These are phyloP conservation scores for Pythium brassicae DNA, from an alignment of 352 stramenopile genomes.

Conservation along the genomic window DNA sequence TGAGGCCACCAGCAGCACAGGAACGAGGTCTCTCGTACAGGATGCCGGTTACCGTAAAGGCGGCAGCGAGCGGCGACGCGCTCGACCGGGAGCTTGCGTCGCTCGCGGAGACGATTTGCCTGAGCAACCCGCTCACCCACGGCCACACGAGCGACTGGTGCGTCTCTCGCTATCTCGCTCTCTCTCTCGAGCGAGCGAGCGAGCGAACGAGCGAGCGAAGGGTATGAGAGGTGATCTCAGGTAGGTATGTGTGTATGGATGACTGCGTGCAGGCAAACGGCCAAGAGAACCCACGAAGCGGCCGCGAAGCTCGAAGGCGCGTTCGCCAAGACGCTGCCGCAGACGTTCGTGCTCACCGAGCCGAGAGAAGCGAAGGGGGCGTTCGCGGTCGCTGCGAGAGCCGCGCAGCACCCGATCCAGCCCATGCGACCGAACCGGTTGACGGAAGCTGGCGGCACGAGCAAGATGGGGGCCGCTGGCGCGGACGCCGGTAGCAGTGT, in stretches of 20 bases:
- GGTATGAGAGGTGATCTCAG: too few species aligned
- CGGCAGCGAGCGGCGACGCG: constrained; percentile 31
- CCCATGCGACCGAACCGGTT: constrained; percentile 39
- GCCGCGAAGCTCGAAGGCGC: constrained; percentile 36
- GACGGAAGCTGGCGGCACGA: constrained; percentile 16
- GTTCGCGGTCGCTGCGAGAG: constrained; percentile 44
- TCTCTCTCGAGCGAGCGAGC: too few species aligned
- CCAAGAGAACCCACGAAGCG: constrained; percentile 29
- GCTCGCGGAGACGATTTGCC: constrained; percentile 63
- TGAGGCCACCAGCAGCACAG: too few species aligned
- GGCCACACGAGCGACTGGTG: constrained; percentile 72
- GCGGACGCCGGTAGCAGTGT: constrained; percentile 1
- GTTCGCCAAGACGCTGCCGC: constrained; percentile 47
- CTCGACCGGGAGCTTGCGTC: constrained; percentile 64
- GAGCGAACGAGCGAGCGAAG: too few species aligned
- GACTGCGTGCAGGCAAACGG: constrained; percentile 40
- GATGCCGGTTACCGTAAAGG: neutral
- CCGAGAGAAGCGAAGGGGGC: constrained; percentile 29
- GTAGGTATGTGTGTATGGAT: neutral
- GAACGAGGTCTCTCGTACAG: too few species aligned
- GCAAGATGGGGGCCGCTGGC: constrained; percentile 21
- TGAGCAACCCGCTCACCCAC: constrained; percentile 79
- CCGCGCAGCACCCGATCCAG: constrained; percentile 48
- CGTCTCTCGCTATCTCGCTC: neutral
- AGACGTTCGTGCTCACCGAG: constrained; percentile 66